Base-by-base conservation (phyloP, 805 yeast genomes). In the Lachancea sp. region DNA sequence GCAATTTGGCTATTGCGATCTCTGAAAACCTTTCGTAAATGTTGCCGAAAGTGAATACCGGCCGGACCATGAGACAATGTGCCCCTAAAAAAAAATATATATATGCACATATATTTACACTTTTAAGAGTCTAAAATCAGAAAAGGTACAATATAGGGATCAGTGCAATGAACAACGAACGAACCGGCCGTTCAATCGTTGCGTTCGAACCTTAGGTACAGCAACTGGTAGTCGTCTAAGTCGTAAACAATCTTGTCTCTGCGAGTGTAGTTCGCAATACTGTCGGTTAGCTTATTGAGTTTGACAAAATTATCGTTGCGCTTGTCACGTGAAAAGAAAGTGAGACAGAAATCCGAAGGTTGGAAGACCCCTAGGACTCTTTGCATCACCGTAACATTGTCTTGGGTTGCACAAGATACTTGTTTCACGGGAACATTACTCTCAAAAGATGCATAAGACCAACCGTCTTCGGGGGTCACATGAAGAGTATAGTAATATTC, bases 391-490 rank as follows among this genome's bases (percentile, higher is more conserved):
- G 71, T 72, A 23, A 71, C 56, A 51, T 80, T 75, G 47, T 69
- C 63, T 28, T 68, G 66, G 11, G 59, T 50, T 22, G 60, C 46
- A 51, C 49, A 32, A 53, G 69, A 47, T 40, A 67, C 42, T 33
- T 63, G 46, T 36, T 48, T 51, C 8, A 75, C 65, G 6, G 83
- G 80, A 29, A 79, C 85, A 60, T 86, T 90, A 16, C 96, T 79
- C 60, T 92, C 97, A 61, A 92, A 92, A 8, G 95, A 84, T 4
- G 97, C 97, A 63, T 90, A 90, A 4, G 96, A 86, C 87, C 94
- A 90, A 26, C 90, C 95, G 17, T 70, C 60, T 59, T 92, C 97
- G 0, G 97, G 97, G 0, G 98, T 92, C 30, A 92, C 84, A 59
- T 92, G 97, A 43, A 89, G 69, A 7, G 97, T 90, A 57, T 83